These are phyloP conservation scores for Pyrenophora seminiperda DNA, from an alignment of 2,329 filamentous ascomycete species.

Conservation along the genomic window DNA sequence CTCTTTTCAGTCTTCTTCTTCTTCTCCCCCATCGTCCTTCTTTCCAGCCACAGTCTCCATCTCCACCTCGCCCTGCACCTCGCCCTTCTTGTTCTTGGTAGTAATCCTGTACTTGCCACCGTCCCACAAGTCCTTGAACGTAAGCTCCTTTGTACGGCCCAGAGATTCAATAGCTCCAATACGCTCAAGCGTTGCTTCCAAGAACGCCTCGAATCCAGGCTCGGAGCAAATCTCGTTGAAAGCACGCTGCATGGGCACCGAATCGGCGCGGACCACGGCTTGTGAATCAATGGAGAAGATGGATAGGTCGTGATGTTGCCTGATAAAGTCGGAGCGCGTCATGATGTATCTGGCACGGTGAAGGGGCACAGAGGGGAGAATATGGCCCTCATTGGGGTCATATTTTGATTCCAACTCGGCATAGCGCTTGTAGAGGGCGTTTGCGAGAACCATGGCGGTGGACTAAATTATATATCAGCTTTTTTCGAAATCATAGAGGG, in stretches of 20 bases:
- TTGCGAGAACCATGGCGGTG: constrained; percentile 90
- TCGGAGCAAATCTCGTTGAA: constrained; percentile 81
- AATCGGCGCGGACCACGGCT: constrained; percentile 87
- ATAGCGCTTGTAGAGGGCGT: constrained; percentile 85
- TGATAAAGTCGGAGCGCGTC: constrained; percentile 94
- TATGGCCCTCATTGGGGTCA: constrained; percentile 69
- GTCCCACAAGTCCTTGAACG: constrained; percentile 90
- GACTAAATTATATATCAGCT: constrained; percentile 57
- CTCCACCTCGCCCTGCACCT: constrained; percentile 37
- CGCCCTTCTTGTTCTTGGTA: constrained; percentile 36
- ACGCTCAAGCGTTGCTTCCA: constrained; percentile 80
- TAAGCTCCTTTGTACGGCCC: constrained; percentile 89
- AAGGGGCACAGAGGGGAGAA: constrained; percentile 71
- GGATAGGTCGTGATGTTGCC: constrained; percentile 89
- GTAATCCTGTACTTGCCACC: constrained; percentile 71
- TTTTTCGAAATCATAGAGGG: not conserved
- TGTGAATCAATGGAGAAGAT: constrained; percentile 91
- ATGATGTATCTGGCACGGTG: constrained; percentile 70
- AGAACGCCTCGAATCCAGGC: constrained; percentile 78
- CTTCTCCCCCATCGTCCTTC: constrained; percentile 33
- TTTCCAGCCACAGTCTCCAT: constrained; percentile 41
- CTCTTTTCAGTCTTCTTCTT: constrained; percentile 11
- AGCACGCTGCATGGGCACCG: constrained; percentile 93
- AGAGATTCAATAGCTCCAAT: constrained; percentile 94
- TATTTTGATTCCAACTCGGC: constrained; percentile 66